These are phyloP conservation scores for Camellia sinensis DNA, from an alignment of 148 eudicot species.

Conservation along the genomic window DNA sequence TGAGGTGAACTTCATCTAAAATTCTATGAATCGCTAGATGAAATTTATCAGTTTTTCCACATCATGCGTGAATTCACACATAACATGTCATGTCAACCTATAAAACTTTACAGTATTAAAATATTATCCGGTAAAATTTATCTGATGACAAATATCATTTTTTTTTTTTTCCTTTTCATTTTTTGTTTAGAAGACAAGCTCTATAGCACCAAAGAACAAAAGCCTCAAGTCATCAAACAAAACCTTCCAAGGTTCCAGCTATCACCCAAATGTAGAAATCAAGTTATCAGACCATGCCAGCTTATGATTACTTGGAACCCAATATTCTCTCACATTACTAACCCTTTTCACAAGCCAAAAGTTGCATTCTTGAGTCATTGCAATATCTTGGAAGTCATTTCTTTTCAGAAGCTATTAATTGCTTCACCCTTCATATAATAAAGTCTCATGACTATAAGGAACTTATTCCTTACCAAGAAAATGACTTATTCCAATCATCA, in stretches of 20 bases:
- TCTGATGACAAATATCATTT: too few relatives aligned
- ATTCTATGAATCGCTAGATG: too few relatives aligned
- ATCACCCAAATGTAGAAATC: neutral
- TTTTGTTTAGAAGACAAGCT: too few relatives aligned
- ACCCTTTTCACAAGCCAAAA: neutral
- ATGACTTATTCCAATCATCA: conserved; percentile 32
- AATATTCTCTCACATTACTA: neutral
- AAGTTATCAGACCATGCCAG: neutral
- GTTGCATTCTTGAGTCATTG: neutral
- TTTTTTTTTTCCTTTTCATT: too few relatives aligned
- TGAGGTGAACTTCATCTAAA: too few relatives aligned
- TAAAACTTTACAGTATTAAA: too few relatives aligned
- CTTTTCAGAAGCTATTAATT: conserved; percentile 23
- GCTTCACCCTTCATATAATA: conserved; percentile 62
- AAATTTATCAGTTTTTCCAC: too few relatives aligned
- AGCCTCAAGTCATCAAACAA: neutral
- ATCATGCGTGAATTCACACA: too few relatives aligned
- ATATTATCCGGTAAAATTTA: too few relatives aligned
- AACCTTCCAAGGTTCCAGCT: neutral
- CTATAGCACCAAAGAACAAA: too few relatives aligned
- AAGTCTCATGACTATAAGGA: conserved; percentile 36
- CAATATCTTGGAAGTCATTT: conserved; percentile 18
- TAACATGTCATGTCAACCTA: too few relatives aligned
- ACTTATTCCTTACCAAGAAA: conserved; percentile 45
- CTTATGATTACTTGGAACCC: neutral